Percentiles rank a stretch among this genome's conserved stretches.
Evolutionary conservation across 345 rosid genomes (phyloP).

Genomic region (Populus nigra): DNA sequence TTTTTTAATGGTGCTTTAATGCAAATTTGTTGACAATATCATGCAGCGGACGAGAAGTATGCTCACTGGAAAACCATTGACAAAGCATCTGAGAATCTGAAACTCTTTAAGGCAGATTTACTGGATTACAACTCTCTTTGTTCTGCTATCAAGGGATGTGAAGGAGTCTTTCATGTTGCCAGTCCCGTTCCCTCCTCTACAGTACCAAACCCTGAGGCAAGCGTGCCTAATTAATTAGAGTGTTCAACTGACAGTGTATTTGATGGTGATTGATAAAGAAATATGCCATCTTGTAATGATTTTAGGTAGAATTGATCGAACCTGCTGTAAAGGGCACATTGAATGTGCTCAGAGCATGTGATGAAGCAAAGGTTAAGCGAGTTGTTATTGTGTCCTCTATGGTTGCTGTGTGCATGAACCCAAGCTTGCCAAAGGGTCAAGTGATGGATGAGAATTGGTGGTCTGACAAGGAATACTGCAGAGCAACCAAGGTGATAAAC

Average conservation of each 20-base stretch:
- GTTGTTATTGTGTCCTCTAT: constrained; percentile 65
- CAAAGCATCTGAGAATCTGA: constrained; percentile 54
- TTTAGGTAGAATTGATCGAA: constrained; percentile 52
- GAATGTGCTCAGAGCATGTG: constrained; percentile 62
- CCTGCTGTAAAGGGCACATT: constrained; percentile 68
- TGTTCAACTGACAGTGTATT: not conserved
- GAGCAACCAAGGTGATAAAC: constrained; percentile 39
- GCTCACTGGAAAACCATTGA: constrained; percentile 49
- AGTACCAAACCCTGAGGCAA: constrained; percentile 39
- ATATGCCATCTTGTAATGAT: not conserved
- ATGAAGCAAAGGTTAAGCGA: constrained; percentile 54
- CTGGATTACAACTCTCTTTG: constrained; percentile 45
- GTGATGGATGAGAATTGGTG: constrained; percentile 56
- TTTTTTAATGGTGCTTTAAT: not conserved
- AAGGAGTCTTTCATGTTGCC: constrained; percentile 70
- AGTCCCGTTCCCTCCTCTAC: constrained; percentile 51
- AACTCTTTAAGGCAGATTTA: constrained; percentile 63
- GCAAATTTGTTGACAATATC: not conserved
- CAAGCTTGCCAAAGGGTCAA: constrained; percentile 50
- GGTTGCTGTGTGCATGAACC: constrained; percentile 49
- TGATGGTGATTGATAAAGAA: not conserved
- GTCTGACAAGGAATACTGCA: constrained; percentile 61
- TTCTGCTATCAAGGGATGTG: constrained; percentile 52
- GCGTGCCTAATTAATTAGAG: not conserved
- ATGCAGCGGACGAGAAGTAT: constrained; percentile 48